Conservation (phyloP, 73 alveolate genomes). For the Symbiodinium natans region DNA sequence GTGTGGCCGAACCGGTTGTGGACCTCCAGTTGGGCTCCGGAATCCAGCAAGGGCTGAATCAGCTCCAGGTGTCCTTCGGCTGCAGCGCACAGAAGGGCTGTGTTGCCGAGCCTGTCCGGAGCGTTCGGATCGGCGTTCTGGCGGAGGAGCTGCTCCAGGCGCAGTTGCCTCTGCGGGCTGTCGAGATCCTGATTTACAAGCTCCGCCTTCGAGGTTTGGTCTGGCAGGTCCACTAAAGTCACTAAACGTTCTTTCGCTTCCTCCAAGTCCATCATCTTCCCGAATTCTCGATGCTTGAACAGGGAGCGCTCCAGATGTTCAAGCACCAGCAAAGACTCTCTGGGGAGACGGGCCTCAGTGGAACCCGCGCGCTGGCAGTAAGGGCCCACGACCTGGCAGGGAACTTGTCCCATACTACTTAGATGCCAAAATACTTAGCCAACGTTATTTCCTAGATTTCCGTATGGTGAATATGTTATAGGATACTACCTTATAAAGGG, state of each 20-base stretch:
- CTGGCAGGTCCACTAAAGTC: neutral
- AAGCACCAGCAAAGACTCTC: neutral
- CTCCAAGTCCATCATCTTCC: neutral
- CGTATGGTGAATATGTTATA: too few relatives aligned
- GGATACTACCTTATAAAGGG: too few relatives aligned
- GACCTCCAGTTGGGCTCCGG: neutral
- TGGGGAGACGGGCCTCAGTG: neutral
- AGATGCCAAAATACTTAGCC: too few relatives aligned
- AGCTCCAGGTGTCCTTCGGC: neutral
- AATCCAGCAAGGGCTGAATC: neutral
- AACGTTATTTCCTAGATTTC: too few relatives aligned
- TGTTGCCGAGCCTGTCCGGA: neutral
- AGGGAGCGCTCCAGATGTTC: neutral
- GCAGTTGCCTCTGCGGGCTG: neutral
- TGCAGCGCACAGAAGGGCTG: neutral
- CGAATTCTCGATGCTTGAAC: neutral
- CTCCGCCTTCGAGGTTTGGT: neutral
- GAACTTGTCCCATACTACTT: neutral
- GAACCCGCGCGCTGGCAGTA: neutral
- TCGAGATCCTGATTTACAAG: neutral
- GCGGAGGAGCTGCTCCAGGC: neutral
- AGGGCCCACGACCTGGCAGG: neutral
- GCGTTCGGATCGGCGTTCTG: neutral
- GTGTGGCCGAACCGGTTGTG: neutral
- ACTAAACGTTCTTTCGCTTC: neutral